A percentile compares a stretch with the other conserved stretches of the same genome.
Evolutionary conservation across 805 yeast genomes (phyloP).

Genomic region (Nakazawaea wickerhamii): DNA sequence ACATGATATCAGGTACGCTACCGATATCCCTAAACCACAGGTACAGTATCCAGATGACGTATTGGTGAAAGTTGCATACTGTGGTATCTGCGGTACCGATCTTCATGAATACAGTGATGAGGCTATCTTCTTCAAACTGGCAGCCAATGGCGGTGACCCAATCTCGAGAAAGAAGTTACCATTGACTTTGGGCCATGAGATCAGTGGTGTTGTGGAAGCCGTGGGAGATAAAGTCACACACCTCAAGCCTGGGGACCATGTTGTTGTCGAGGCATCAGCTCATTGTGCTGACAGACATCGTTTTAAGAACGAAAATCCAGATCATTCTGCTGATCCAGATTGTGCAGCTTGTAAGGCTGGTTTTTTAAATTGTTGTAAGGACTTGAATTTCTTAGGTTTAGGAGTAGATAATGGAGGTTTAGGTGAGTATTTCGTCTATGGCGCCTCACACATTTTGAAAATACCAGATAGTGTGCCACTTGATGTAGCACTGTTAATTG

Average conservation of each 20-base stretch:
- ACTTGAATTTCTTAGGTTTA: conserved; percentile 40
- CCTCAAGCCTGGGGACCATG: conserved; percentile 49
- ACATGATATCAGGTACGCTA: conserved; percentile 37
- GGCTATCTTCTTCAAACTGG: conserved; percentile 48
- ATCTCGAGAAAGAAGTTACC: conserved; percentile 24
- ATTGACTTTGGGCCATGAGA: conserved; percentile 48
- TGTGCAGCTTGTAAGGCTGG: conserved; percentile 42
- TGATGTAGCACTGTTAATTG: conserved; percentile 43
- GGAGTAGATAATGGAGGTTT: conserved; percentile 46
- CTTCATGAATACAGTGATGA: conserved; percentile 53
- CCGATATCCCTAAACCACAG: conserved; percentile 20
- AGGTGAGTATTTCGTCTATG: conserved; percentile 34
- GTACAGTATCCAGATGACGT: conserved; percentile 21
- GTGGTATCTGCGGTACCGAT: conserved; percentile 65
- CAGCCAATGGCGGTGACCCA: conserved; percentile 9
- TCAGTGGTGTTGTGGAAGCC: conserved; percentile 37
- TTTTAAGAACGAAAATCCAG: conserved; percentile 18
- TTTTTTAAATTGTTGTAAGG: conserved; percentile 39
- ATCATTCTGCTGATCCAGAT: conserved; percentile 16
- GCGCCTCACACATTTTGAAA: conserved; percentile 28
- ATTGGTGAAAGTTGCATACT: conserved; percentile 31
- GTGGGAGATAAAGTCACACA: conserved; percentile 41
- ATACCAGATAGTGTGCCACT: conserved; percentile 27
- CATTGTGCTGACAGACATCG: conserved; percentile 32
- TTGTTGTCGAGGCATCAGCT: conserved; percentile 58